phyloP scores from a whole-genome alignment of 768 basidiomycete genomes.

The Sarcomyxa edulis region DNA sequence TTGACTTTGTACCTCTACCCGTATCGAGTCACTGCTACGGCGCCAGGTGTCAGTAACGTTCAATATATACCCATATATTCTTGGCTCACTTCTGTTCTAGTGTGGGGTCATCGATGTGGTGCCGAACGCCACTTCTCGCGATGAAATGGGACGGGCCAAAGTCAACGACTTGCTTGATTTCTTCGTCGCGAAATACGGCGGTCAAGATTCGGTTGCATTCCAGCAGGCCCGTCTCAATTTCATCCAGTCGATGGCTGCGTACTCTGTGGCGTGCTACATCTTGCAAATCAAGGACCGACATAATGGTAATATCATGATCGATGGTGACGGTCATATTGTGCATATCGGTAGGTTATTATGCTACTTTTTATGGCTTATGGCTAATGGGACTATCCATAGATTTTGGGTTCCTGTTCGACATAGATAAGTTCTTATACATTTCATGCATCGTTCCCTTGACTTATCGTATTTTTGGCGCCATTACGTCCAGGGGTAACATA shows the following conservation, averaged over 20 bases:
- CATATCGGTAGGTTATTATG: slow-evolving; percentile 69
- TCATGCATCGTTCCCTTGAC: slow-evolving; percentile 16
- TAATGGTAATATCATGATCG: slow-evolving; percentile 99
- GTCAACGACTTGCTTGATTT: slow-evolving; percentile 95
- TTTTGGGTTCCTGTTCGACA: slow-evolving; percentile 95
- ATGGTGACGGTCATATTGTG: slow-evolving; percentile 93
- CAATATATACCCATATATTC: background rate
- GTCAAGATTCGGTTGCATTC: slow-evolving; percentile 83
- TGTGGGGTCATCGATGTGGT: slow-evolving; percentile 99
- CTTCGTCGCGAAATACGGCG: slow-evolving; percentile 91
- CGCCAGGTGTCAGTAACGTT: slow-evolving; percentile 71
- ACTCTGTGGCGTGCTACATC: slow-evolving; percentile 97
- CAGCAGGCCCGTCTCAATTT: slow-evolving; percentile 93
- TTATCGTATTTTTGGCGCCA: slow-evolving; percentile 15
- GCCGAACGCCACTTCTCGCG: slow-evolving; percentile 94
- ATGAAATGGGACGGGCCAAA: slow-evolving; percentile 99
- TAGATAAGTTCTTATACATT: slow-evolving; percentile 67
- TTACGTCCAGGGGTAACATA: slow-evolving; percentile 65
- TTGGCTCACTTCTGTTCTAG: slow-evolving; percentile 32
- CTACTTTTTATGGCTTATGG: background rate
- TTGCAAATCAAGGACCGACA: slow-evolving; percentile 98
- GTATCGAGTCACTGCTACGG: slow-evolving; percentile 95
- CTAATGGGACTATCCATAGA: slow-evolving; percentile 38
- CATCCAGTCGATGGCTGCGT: slow-evolving; percentile 98
- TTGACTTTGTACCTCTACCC: slow-evolving; percentile 90